Evolutionary conservation across 73 alveolate species (phyloP).

Genomic region (Effrenium voratum): DNA sequence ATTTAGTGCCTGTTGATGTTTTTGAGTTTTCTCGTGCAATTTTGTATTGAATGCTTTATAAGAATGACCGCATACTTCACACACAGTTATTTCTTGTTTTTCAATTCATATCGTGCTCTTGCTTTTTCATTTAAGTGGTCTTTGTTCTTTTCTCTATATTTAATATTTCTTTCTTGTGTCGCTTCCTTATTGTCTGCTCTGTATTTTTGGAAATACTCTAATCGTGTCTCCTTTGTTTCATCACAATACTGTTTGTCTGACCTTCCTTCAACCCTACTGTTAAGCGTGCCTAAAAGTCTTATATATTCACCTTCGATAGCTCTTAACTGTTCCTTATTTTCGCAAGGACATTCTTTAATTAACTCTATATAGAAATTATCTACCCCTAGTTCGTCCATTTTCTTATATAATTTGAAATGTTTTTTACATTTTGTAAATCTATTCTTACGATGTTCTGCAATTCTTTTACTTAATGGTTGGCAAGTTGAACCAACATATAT

Average conservation of each 20-base stretch:
- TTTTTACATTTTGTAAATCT: background rate
- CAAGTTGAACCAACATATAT: background rate
- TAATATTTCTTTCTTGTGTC: background rate
- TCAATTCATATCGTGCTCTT: background rate
- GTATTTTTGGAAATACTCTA: background rate
- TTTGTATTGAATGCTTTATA: no score
- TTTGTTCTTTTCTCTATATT: background rate
- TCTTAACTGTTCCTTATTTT: background rate
- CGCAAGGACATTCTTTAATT: background rate
- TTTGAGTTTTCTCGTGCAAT: no score
- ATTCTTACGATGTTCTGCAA: background rate
- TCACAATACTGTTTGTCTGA: background rate
- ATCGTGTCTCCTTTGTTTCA: background rate
- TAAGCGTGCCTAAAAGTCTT: background rate
- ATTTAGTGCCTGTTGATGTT: no score
- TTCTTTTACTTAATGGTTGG: background rate
- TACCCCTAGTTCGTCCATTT: background rate
- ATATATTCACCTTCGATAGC: background rate
- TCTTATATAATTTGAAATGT: background rate
- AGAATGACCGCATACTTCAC: no score
- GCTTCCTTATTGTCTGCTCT: background rate
- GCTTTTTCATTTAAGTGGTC: background rate
- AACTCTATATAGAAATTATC: background rate
- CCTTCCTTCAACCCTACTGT: background rate
- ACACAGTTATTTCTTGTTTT: no score